Evolutionary conservation across 495 filamentous ascomycete genomes (phyloP).

Genomic region (Penicillium mononematosum): DNA sequence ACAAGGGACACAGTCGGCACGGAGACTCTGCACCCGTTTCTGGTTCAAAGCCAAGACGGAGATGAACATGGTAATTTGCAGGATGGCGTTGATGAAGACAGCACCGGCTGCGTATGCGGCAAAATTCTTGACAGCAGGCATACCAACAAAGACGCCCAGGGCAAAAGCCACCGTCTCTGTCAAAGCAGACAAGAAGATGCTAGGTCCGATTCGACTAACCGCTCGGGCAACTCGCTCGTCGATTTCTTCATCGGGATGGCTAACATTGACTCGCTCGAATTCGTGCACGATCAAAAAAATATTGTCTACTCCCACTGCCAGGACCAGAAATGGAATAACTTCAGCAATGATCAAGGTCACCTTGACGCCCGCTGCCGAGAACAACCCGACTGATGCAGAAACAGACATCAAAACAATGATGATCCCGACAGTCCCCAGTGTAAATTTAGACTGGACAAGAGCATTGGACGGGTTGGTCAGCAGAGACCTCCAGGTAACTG

Average conservation of each 20-base stretch:
- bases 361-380: slow-evolving; percentile 84
- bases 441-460: slow-evolving; percentile 93
- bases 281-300: slow-evolving; percentile 99
- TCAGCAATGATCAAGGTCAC: slow-evolving; percentile 97
- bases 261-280: slow-evolving; percentile 91
- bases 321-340: slow-evolving; percentile 94
- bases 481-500: slow-evolving; percentile 69
- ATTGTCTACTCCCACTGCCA: slow-evolving; percentile 97
- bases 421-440: slow-evolving; percentile 87
- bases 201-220: slow-evolving; percentile 90
- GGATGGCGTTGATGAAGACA: slow-evolving; percentile 90
- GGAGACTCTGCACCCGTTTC: slow-evolving; percentile 73
- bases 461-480: slow-evolving; percentile 76
- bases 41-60: slow-evolving; percentile 90
- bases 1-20: slow-evolving; percentile 94
- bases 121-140: slow-evolving; percentile 97
- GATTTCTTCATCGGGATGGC: slow-evolving; percentile 80
- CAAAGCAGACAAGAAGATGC: slow-evolving; percentile 89
- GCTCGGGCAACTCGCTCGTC: slow-evolving; percentile 80
- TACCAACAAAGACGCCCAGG: slow-evolving; percentile 88
- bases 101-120: slow-evolving; percentile 94
- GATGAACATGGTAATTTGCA: slow-evolving; percentile 96
- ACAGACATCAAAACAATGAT: slow-evolving; percentile 97
- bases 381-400: slow-evolving; percentile 87
- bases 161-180: slow-evolving; percentile 93